Evolutionary conservation across 2,329 filamentous ascomycete genomes (phyloP).

Genomic region (Clathrospora elynae): DNA sequence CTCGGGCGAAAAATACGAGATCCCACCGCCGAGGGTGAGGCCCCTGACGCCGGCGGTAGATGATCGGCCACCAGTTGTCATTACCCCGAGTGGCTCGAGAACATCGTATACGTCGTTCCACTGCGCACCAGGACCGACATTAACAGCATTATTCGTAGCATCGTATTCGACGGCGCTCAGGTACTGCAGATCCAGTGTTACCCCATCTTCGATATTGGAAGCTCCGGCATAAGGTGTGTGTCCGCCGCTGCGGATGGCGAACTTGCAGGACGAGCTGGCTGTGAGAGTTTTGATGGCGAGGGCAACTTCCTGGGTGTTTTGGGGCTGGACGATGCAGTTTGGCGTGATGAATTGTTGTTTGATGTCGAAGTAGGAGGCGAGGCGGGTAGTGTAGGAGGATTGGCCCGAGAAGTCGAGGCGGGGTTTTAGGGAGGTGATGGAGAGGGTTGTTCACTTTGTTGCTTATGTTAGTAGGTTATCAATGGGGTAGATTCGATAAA

Average conservation of each 20-base stretch:
- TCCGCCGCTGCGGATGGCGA: conserved; percentile 34
- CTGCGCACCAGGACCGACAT: conserved; percentile 30
- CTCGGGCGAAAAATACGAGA: conserved; percentile 36
- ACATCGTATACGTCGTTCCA: conserved; percentile 35
- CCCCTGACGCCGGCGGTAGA: conserved; percentile 35
- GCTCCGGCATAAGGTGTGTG: conserved; percentile 33
- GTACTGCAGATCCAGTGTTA: conserved; percentile 34
- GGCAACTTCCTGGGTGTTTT: conserved; percentile 22
- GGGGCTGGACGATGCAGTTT: conserved; percentile 33
- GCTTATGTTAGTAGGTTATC: neutral
- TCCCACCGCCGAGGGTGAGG: conserved; percentile 35
- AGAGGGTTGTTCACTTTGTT: conserved; percentile 15
- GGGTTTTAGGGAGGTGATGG: conserved; percentile 9
- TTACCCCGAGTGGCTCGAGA: conserved; percentile 30
- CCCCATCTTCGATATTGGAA: conserved; percentile 36
- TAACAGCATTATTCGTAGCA: conserved; percentile 18
- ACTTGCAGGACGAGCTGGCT: conserved; percentile 14
- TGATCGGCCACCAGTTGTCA: conserved; percentile 32
- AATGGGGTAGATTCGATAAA: no score
- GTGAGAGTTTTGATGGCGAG: conserved; percentile 23
- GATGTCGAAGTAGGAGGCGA: conserved; percentile 28
- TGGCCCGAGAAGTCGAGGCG: conserved; percentile 23
- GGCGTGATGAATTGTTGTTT: conserved; percentile 29
- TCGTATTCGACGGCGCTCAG: conserved; percentile 28
- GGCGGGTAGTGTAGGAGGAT: conserved; percentile 17